These are phyloP conservation scores for Syzygium grande DNA, from an alignment of 345 rosid genomes.

Conservation along the genomic window DNA sequence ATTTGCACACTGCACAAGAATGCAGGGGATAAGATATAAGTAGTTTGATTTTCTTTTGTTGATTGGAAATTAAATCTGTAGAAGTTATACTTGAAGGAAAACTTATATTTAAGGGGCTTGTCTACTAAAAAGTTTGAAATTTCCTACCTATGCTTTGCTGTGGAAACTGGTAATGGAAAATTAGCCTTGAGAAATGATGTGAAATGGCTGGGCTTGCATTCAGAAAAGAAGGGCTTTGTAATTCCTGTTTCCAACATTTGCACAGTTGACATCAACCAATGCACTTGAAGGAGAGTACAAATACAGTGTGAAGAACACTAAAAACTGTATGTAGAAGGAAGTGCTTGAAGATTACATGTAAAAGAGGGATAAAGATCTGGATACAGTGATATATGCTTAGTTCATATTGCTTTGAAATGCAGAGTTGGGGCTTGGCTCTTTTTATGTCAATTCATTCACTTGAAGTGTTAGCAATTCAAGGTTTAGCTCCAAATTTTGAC, in stretches of 20 bases:
- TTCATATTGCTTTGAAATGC: background rate
- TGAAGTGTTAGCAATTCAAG: background rate
- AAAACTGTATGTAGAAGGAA: background rate
- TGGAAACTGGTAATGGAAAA: background rate
- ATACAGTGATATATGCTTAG: background rate
- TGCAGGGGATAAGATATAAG: background rate
- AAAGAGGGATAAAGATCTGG: background rate
- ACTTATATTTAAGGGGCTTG: background rate
- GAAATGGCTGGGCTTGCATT: background rate
- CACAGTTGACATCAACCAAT: background rate
- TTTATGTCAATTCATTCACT: background rate
- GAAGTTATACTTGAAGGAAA: background rate
- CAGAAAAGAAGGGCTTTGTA: background rate
- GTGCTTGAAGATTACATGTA: background rate
- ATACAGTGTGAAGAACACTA: background rate
- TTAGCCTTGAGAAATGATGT: background rate
- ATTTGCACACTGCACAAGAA: background rate
- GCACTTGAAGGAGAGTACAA: background rate
- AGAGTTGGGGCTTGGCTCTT: background rate
- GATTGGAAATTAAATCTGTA: background rate
- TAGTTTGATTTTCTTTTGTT: background rate
- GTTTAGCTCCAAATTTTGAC: background rate
- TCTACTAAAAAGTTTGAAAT: background rate
- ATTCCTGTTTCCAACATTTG: background rate
- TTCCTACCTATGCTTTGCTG: background rate